Evolutionary conservation across 2,329 filamentous ascomycete species (phyloP), one percentile per base, ranked within the genome.

Genomic region (Neofusicoccum ribis): DNA sequence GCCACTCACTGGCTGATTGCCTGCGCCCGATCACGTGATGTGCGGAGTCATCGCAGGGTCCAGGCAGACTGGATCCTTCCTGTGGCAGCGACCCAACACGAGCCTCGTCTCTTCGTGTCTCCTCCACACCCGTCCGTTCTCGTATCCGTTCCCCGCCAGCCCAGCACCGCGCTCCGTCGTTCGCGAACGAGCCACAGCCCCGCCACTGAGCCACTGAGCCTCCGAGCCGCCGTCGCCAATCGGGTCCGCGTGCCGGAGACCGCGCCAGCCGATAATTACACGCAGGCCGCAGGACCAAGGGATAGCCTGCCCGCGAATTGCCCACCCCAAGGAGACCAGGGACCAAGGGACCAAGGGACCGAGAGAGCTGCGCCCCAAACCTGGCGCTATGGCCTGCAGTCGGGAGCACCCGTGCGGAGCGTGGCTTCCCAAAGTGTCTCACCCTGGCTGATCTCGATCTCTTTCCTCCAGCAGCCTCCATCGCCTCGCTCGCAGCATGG

Each of bases 321-420:
- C 14, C 17, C 17, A 31, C 12, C 0, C 27, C 20, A 11, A 41
- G 14, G 9, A 43, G 6, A 23, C 39, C 52, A 31, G 27, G 27
- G 37, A 39, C 37, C 37, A 7, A 5, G 27, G 23, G 23, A 23
- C 39, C 52, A 43, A 31, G 27, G 27, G 37, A 39, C 37, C 37
- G 12, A 5, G 27, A 44, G 3, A 5, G 39, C 56, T 47, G 56
- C 56, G 56, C 56, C 56, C 43, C 41, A 60, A 47, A 47, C 56
- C 20, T 17, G 8, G 50, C 52, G 52, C 52, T 31, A 31, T 58
- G 52, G 43, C 52, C 52, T 37, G 56, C 56, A 60, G 41, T 23
- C 56, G 56, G 56, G 56, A 60, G 56, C 56, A 60, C 43, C 56
- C 56, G 56, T 59, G 56, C 56, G 41, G 43, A 37, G 54, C 3